Evolutionary conservation across 1,284 basidiomycete genomes (phyloP), one percentile per base, ranked within the genome.

Genomic region (Thecaphora frezii): DNA sequence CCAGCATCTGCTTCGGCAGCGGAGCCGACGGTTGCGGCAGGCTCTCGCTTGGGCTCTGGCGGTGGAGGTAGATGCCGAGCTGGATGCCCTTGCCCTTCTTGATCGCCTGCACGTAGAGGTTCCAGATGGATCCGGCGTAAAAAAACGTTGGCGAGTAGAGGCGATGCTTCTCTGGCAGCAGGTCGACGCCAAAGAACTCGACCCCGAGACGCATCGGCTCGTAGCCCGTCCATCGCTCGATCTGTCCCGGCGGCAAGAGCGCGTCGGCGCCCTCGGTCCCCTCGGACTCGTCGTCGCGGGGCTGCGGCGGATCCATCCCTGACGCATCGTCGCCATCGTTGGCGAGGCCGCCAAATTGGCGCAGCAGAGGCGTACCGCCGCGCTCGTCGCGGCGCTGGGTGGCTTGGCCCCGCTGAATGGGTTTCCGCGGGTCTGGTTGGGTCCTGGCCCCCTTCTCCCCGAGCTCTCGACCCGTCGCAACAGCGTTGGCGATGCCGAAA

Each of bases 111-210:
- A 93, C 87, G 73, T 94, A 96, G 5, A 92, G 86, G 65, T 92
- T 91, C 37, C 88, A 90, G 36, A 91, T 82, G 3, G 88, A 89
- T 48, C 86, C 72, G 3, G 82, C 64, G 58, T 83, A 82, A 56
- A 82, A 82, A 55, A 82, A 81, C 5, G 82, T 83, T 13, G 74
- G 68, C 3, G 81, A 82, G 60, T 83, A 83, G 26, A 80, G 71
- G 23, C 91, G 83, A 52, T 87, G 86, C 80, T 92, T 93, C 56
- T 94, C 91, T 13, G 52, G 56, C 43, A 96, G 83, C 44, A 84
- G 82, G 66, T 90, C 88, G 24, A 92, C 84, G 66, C 90, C 89
- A 87, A 89, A 94, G 77, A 94, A 94, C 79, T 96, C 92, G 45
- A 91, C 89, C 5, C 86, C 86, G 74, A 94, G 81, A 37, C 82